Base-by-base conservation (phyloP, 2,329 filamentous ascomycete genomes). In the Paecilomyces formosus region DNA sequence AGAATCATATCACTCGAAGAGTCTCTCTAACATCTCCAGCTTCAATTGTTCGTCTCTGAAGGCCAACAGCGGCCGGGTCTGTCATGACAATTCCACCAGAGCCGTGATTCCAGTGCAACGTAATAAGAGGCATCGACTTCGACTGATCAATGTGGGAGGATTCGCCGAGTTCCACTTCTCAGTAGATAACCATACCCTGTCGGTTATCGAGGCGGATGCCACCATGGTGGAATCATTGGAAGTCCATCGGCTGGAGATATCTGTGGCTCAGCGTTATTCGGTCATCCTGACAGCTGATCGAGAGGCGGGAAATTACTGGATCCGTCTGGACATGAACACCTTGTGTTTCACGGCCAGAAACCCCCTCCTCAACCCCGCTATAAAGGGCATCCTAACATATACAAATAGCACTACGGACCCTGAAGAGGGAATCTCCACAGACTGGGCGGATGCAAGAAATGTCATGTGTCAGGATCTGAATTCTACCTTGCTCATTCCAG, bases 281-380 rank as follows among this genome's bases (percentile, higher is more conserved):
- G 63, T 81, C 7, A 66, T 82, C 31, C 70, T 81, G 18, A 68
- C 68, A 6, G 78, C 78, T 8, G 66, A 79, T 58, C 70, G 76
- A 57, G 57, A 64, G 0, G 63, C 63, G 11, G 57, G 54, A 11
- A 62, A 74, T 65, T 82, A 81, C 64, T 82, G 79, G 79, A 56
- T 68, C 21, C 65, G 66, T 24, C 65, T 65, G 9, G 61, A 49
- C 11, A 39, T 59, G 54, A 51, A 59, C 21, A 59, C 57, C 3
- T 53, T 49, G n/a, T 59, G 57, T 45, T 59, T 59, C 50, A 31
- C 28, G 11, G 31, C 39, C 18, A 53, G 50, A 11, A 59, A 59
- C 15, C 57, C 57, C 5, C 45, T 59, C 0, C 57, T 59, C 13
- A n/a, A 45, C 28, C 53, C 63, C 8, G 54, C 58, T 51, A 55